phyloP scores from a whole-genome alignment of 2,329 filamentous ascomycete species.

The Colletotrichum musae region DNA sequence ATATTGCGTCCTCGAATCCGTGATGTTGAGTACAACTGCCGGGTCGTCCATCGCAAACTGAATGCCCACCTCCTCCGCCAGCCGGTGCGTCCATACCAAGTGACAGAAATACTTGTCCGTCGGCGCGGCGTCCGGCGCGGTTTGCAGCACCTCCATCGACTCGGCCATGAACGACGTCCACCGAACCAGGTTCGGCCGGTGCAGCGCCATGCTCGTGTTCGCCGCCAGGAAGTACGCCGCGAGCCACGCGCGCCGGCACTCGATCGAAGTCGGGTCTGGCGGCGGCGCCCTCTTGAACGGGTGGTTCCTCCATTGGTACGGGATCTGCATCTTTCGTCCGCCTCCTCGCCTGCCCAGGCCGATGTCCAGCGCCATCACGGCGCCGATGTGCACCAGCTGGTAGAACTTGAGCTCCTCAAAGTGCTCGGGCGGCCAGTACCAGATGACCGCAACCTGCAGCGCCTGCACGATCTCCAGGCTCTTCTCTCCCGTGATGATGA shows the following conservation, averaged over 20 bases:
- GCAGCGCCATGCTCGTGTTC: conserved; percentile 73
- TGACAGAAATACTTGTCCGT: conserved; percentile 72
- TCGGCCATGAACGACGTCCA: conserved; percentile 75
- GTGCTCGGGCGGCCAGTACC: conserved; percentile 88
- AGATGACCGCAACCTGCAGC: conserved; percentile 81
- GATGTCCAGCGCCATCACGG: conserved; percentile 86
- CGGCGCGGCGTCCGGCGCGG: conserved; percentile 67
- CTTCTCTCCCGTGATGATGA: conserved; percentile 84
- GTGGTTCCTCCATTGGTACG: conserved; percentile 56
- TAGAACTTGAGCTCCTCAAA: conserved; percentile 93
- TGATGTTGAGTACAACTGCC: conserved; percentile 65
- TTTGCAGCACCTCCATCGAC: conserved; percentile 69
- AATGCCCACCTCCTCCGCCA: conserved; percentile 77
- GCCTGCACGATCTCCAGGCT: conserved; percentile 87
- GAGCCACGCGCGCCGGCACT: conserved; percentile 71
- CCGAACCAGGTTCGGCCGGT: conserved; percentile 71
- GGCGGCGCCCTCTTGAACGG: conserved; percentile 58
- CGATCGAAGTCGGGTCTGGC: conserved; percentile 68
- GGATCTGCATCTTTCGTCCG: conserved; percentile 28
- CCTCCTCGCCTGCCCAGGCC: conserved; percentile 74
- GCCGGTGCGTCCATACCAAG: conserved; percentile 70
- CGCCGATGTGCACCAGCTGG: conserved; percentile 85
- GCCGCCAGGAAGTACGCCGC: conserved; percentile 71
- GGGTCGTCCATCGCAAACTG: conserved; percentile 79
- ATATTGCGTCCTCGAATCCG: conserved; percentile 75